Evolutionary conservation across 148 eudicot genomes (phyloP), one percentile per base, ranked within the genome.

Genomic region (Beta vulgaris): DNA sequence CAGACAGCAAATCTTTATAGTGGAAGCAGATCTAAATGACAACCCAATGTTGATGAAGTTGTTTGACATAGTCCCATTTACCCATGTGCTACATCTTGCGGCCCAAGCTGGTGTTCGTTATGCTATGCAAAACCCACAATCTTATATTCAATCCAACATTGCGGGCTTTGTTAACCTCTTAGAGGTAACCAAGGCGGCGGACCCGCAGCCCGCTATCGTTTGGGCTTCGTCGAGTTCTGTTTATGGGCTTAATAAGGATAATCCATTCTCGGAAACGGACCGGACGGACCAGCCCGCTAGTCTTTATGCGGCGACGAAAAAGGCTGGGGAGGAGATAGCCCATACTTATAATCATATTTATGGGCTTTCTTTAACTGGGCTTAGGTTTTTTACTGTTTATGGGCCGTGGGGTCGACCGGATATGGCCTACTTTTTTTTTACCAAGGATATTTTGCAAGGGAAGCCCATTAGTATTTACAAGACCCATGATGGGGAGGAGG

Each of bases 401-500:
- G 98, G 98, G 6, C 98, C 98, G 9, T 91, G 95, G 98, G 98
- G 98, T 0, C 48, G 97, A 31, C 98, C 98, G 28, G 98, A 94
- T 80, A 94, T 94, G 98, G 98, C 98, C 0, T 94, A 94, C 63
- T 94, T 90, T 76, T 94, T 94, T 80, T 94, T 94, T 82, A 91
- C 97, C 8, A 94, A 91, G 75, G 98, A 94, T 44, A 91, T 94
- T 3, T 57, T 94, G 2, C 93, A 91, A 32, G 95, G 96, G 1
- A 94, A 90, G 68, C 69, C 87, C 9, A 90, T 94, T 2, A 85
- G 76, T n/a, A 71, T 93, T 1, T 91, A 93, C 80, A 82, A 87
- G 78, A 82, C 98, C 1, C 83, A 80, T 19, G 93, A 87, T 15
- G 90, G 88, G 2, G 74, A 73, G 1, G 91, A 86, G 78, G 98